Evolutionary conservation across 352 stramenopile species (phyloP), one percentile per base, ranked within the genome.

Genomic region (Globisporangium heterothallicum): DNA sequence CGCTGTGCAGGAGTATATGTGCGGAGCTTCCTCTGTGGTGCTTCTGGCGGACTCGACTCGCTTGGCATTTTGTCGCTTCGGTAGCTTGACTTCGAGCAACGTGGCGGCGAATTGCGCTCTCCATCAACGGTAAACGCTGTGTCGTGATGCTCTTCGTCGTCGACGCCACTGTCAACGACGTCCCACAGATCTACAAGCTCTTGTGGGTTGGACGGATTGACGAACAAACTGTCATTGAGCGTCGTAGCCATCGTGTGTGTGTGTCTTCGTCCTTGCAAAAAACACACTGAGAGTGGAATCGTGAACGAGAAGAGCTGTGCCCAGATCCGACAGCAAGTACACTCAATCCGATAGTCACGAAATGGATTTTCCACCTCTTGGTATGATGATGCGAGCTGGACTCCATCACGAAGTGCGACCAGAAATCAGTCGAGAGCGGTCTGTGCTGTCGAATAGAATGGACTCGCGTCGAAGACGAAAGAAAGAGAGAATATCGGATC

Each of bases 121-220:
- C 16, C 30, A 13, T 8, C 30, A 13, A 9, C 30, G 30, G 16
- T 36, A n/a, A n/a, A n/a, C 30, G 12, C 16, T 36, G 30, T 16
- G n/a, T 47, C 21, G 16, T 26, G 21, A n/a, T 8, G 21, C 42
- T 47, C 4, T 27, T 47, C 30, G 21, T 7, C 27, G 12, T 7
- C 13, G 21, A 24, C 43, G 43, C 22, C 43, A 18, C 34, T 45
- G 34, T 45, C 21, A 16, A 53, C 42, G 19, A n/a, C 47, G 47
- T 36, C 32, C 47, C 47, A 53, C 21, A 53, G 47, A 27, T 5
- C 47, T 10, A 35, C 21, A n/a, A 53, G 47, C 24, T 53, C 47
- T 14, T 53, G 19, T 1, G 47, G 24, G 47, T 53, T 19, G 34
- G 45, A 41, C 19, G 32, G 2, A 24, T 45, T 32, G 14, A 10